Evolutionary conservation across 805 yeast species (phyloP).

Genomic region (Myxozyma udenii): DNA sequence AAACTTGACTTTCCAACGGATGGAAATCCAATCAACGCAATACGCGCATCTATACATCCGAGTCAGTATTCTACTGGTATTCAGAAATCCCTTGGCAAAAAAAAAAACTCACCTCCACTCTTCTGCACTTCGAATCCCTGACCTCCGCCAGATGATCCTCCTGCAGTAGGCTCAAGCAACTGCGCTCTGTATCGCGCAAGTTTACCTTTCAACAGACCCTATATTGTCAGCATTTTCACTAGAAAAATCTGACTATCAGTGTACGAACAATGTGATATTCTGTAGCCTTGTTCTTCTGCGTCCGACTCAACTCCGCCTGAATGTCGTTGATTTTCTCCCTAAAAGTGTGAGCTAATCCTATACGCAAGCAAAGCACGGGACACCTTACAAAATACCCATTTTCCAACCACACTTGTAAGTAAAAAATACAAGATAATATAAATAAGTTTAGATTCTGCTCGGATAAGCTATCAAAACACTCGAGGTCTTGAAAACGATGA

Average conservation of each 20-base stretch:
- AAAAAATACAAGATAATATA: background rate
- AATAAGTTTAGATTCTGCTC: too few species aligned
- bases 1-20: constrained; percentile 96
- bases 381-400: constrained; percentile 19
- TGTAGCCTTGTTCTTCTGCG: constrained; percentile 97
- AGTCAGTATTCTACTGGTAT: background rate
- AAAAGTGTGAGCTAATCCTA: background rate
- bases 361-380: background rate
- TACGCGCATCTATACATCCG: constrained; percentile 95
- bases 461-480: too few species aligned
- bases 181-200: constrained; percentile 84
- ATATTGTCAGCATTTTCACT: background rate
- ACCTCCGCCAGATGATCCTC: constrained; percentile 65
- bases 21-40: constrained; percentile 92
- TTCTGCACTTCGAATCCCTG: constrained; percentile 92
- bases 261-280: constrained; percentile 76
- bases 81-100: background rate
- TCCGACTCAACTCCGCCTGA: constrained; percentile 88
- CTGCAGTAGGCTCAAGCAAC: constrained; percentile 83
- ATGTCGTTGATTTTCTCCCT: constrained; percentile 44
- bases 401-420: background rate
- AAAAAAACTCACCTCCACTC: constrained; percentile 53
- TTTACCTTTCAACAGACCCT: constrained; percentile 82
- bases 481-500: too few species aligned
- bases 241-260: too few species aligned